These are phyloP conservation scores for Takashimella koratensis DNA, from an alignment of 1,284 basidiomycete genomes.

Conservation along the genomic window DNA sequence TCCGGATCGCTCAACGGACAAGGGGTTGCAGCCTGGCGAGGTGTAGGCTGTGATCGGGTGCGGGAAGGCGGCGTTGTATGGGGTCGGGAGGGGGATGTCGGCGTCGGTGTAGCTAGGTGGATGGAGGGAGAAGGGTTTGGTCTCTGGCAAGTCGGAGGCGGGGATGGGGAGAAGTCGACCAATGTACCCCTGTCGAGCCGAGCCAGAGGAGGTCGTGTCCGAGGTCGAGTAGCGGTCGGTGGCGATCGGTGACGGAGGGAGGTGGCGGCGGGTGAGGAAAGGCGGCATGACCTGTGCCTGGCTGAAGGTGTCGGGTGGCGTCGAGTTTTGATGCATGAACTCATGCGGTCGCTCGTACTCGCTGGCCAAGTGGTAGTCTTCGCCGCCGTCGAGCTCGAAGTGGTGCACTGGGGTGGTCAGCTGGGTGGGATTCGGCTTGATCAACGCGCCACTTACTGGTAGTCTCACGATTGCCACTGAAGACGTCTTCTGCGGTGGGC, in stretches of 20 bases:
- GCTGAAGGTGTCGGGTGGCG: neutral
- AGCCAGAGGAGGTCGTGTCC: neutral
- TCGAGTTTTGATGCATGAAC: no score
- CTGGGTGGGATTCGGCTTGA: no score
- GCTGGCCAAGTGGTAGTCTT: no score
- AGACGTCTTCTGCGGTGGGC: no score
- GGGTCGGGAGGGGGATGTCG: constrained; percentile 27
- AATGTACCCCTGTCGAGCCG: neutral
- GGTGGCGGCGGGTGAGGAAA: neutral
- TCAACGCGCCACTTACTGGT: no score
- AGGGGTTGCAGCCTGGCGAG: constrained; percentile 37
- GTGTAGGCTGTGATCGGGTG: constrained; percentile 43
- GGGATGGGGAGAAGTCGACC: constrained; percentile 8
- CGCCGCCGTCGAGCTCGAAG: no score
- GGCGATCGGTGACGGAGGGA: neutral
- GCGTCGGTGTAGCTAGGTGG: constrained; percentile 23
- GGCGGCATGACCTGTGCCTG: neutral
- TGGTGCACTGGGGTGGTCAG: no score
- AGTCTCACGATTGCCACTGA: no score
- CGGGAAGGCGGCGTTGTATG: constrained; percentile 42
- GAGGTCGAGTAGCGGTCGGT: neutral
- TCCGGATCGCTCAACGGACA: constrained; percentile 19
- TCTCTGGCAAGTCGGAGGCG: constrained; percentile 12
- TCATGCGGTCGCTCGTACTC: no score
- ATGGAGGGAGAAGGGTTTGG: constrained; percentile 27